A percentile compares a stretch with the other conserved stretches of the same genome.
phyloP scores from a whole-genome alignment of 768 basidiomycete genomes.

The Tylopilus sp. region DNA sequence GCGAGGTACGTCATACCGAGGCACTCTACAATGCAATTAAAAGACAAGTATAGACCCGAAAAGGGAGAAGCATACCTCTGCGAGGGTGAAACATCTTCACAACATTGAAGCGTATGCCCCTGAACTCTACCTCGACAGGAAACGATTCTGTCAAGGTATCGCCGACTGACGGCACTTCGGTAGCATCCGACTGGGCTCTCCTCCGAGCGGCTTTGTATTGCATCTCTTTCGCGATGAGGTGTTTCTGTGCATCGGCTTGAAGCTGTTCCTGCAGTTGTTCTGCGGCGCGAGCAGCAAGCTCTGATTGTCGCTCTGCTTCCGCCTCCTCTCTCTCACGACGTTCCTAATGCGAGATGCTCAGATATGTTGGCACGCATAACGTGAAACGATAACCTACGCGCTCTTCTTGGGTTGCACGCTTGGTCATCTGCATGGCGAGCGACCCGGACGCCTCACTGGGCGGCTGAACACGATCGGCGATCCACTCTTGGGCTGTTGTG shows the following conservation, averaged over 20 bases:
- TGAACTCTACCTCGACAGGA: constrained; percentile 50
- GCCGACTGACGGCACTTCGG: constrained; percentile 50
- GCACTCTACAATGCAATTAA: constrained; percentile 38
- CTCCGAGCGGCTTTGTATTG: constrained; percentile 50
- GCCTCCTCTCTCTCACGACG: constrained; percentile 53
- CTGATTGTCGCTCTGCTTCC: constrained; percentile 48
- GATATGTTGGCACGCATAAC: background rate
- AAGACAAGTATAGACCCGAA: background rate
- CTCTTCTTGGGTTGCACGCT: constrained; percentile 68
- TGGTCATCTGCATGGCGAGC: constrained; percentile 75
- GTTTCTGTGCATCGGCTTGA: constrained; percentile 58
- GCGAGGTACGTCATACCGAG: constrained; percentile 69
- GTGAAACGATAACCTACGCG: constrained; percentile 38
- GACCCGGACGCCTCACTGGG: constrained; percentile 62
- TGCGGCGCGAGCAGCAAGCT: constrained; percentile 50
- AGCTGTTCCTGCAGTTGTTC: constrained; percentile 64
- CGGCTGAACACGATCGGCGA: constrained; percentile 52
- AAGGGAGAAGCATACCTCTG: constrained; percentile 43
- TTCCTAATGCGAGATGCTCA: constrained; percentile 35
- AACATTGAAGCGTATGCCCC: constrained; percentile 55
- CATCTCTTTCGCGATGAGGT: constrained; percentile 44
- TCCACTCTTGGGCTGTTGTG: constrained; percentile 69
- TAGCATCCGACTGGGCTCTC: constrained; percentile 68
- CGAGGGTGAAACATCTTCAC: constrained; percentile 73
- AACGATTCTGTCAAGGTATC: constrained; percentile 64